These are phyloP conservation scores for Pleurozium schreberi DNA, from an alignment of 225 moss, liverwort and hornwort species.

Conservation along the genomic window DNA sequence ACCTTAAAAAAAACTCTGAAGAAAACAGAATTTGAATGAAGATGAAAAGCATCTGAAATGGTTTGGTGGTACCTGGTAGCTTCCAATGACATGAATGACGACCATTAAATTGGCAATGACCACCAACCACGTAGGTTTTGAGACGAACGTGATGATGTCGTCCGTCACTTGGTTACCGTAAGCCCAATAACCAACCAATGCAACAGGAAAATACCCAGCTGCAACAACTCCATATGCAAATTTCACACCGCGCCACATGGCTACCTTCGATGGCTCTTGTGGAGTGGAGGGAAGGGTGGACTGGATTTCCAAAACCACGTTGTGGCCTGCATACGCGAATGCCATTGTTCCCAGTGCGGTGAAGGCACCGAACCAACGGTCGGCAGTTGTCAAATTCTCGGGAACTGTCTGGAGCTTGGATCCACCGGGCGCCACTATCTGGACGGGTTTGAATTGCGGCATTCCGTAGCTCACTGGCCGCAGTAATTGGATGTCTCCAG, in stretches of 20 bases:
- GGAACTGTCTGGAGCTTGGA: conserved; percentile 1
- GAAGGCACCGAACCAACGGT: conserved; percentile 45
- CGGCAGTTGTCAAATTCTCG: neutral
- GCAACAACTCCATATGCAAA: conserved; percentile 58
- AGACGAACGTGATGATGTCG: conserved; percentile 38
- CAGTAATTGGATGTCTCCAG: conserved; percentile 6
- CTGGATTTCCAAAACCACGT: conserved; percentile 64
- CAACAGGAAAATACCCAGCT: conserved; percentile 66
- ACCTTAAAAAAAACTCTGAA: neutral
- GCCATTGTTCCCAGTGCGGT: conserved; percentile 60
- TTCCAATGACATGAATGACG: conserved; percentile 57
- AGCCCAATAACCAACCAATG: conserved; percentile 77
- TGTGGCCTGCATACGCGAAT: conserved; percentile 78
- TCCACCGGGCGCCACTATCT: conserved; percentile 10
- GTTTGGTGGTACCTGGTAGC: conserved; percentile 33
- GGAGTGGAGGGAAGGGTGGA: conserved; percentile 55
- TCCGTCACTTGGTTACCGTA: conserved; percentile 58
- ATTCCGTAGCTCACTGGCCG: conserved; percentile 22
- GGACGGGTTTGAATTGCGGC: conserved; percentile 12
- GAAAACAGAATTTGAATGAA: neutral
- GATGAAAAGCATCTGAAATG: neutral
- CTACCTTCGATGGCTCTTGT: conserved; percentile 48
- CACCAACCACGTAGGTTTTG: conserved; percentile 45
- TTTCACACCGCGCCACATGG: conserved; percentile 74
- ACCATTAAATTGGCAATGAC: conserved; percentile 62